Conservation (phyloP, 75 land plant species). For the Cupressus sempervirens region DNA sequence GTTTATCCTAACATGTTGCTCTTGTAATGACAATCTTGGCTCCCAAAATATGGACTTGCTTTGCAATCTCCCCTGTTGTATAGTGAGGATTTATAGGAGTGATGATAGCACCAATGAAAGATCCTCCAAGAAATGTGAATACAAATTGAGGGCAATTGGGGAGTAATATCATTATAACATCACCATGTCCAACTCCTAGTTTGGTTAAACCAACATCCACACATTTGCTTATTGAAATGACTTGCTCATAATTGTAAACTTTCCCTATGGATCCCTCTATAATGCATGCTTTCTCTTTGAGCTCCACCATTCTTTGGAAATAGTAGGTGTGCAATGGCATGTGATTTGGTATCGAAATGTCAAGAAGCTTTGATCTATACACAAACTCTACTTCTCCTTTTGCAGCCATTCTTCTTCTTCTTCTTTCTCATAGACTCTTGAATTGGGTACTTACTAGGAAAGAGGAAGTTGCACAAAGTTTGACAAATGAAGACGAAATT, state of each 20-base stretch:
- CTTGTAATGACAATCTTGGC: constrained; percentile 56
- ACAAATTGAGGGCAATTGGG: constrained; percentile 65
- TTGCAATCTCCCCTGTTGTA: constrained; percentile 61
- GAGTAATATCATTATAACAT: constrained; percentile 58
- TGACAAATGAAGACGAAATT: too few relatives aligned
- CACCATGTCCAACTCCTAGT: constrained; percentile 47
- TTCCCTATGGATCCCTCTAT: too few relatives aligned
- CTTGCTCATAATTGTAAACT: constrained; percentile 13
- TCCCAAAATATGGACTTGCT: constrained; percentile 48
- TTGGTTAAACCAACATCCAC: constrained; percentile 36
- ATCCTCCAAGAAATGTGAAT: constrained; percentile 57
- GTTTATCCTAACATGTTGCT: constrained; percentile 36
- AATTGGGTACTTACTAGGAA: too few relatives aligned
- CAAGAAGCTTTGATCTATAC: neutral
- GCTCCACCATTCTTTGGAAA: too few relatives aligned
- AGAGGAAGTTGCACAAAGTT: too few relatives aligned
- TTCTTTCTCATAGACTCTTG: too few relatives aligned
- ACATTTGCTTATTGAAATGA: neutral
- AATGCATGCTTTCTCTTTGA: too few relatives aligned
- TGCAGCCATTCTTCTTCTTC: neutral
- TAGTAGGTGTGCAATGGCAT: too few relatives aligned
- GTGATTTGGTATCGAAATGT: too few relatives aligned
- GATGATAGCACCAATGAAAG: constrained; percentile 46
- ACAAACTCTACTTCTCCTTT: neutral
- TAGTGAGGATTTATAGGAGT: constrained; percentile 82